These are phyloP conservation scores for Casuarina cunninghamiana DNA, from an alignment of 306 rosid species.

Conservation along the genomic window DNA sequence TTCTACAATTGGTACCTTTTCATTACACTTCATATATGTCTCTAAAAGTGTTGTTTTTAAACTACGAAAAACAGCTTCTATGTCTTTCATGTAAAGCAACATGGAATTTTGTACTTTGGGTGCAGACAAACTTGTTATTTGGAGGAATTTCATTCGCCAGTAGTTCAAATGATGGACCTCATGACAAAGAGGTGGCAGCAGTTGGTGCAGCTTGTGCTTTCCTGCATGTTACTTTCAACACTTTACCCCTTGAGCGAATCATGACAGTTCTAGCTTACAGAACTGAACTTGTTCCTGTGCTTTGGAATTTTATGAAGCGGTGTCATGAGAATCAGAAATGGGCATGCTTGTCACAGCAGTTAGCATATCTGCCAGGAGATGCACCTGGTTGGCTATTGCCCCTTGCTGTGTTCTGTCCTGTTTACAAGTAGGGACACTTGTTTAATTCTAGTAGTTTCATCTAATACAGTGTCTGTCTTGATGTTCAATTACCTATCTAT, in stretches of 20 bases:
- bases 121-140: slow-evolving; percentile 81
- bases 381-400: slow-evolving; percentile 97
- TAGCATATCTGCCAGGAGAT: slow-evolving; percentile 78
- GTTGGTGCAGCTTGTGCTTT: slow-evolving; percentile 91
- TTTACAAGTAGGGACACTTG: slow-evolving; percentile 74
- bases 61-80: slow-evolving; percentile 17
- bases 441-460: slow-evolving; percentile 7
- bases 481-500: slow-evolving; percentile 16
- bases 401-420: slow-evolving; percentile 93
- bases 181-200: slow-evolving; percentile 79
- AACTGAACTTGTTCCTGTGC: slow-evolving; percentile 91
- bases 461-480: slow-evolving; percentile 10
- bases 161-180: slow-evolving; percentile 49
- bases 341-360: slow-evolving; percentile 70
- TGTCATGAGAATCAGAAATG: slow-evolving; percentile 88
- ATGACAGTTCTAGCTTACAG: slow-evolving; percentile 95
- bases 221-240: slow-evolving; percentile 76
- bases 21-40: slow-evolving; percentile 17
- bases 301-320: slow-evolving; percentile 89
- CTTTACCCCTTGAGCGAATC: slow-evolving; percentile 79
- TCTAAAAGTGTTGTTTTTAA: neutral
- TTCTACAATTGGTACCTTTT: slow-evolving; percentile 74
- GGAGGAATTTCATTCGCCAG: slow-evolving; percentile 61
- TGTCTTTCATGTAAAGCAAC: slow-evolving; percentile 8
- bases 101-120: slow-evolving; percentile 26